Conservation (phyloP, 2,329 filamentous ascomycete species). For the Penicillium aurantiogriseum region DNA sequence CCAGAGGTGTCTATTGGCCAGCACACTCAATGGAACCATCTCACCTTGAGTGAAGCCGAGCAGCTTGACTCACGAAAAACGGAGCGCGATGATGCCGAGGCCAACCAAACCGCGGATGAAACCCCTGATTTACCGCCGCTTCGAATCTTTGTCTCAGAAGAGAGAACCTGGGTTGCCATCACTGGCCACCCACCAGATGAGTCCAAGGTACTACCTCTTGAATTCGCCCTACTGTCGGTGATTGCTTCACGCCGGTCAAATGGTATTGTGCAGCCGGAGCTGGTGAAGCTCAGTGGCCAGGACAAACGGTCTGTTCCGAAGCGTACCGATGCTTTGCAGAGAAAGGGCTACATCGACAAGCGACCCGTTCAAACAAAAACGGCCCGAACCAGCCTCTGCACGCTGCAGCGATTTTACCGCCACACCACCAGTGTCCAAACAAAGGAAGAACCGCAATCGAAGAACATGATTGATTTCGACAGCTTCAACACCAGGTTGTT, state of each 20-base stretch:
- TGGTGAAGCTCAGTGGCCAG: slow-evolving; percentile 57
- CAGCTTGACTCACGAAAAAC: slow-evolving; percentile 8
- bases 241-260: slow-evolving; percentile 55
- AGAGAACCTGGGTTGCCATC: slow-evolving; percentile 59
- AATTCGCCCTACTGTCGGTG: slow-evolving; percentile 58
- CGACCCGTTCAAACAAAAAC: slow-evolving; percentile 49
- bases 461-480: slow-evolving; percentile 48
- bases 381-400: slow-evolving; percentile 57
- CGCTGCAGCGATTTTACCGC: slow-evolving; percentile 50
- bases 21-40: slow-evolving; percentile 41
- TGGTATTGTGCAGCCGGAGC: slow-evolving; percentile 59
- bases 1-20: slow-evolving; percentile 55
- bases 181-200: slow-evolving; percentile 60
- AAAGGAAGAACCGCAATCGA: slow-evolving; percentile 4
- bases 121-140: slow-evolving; percentile 7
- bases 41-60: slow-evolving; percentile 44
- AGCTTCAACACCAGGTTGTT: slow-evolving; percentile 51
- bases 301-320: slow-evolving; percentile 65
- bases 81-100: not conserved
- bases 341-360: slow-evolving; percentile 63
- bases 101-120: not conserved
- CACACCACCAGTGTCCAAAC: slow-evolving; percentile 13
- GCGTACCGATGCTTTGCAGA: slow-evolving; percentile 56
- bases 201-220: slow-evolving; percentile 52
- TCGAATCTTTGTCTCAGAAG: slow-evolving; percentile 53